Percentiles rank a stretch among this genome's conserved stretches.
These are phyloP conservation scores for Hymenoscyphus albidus DNA, from an alignment of 2,329 filamentous ascomycete species.

Conservation along the genomic window DNA sequence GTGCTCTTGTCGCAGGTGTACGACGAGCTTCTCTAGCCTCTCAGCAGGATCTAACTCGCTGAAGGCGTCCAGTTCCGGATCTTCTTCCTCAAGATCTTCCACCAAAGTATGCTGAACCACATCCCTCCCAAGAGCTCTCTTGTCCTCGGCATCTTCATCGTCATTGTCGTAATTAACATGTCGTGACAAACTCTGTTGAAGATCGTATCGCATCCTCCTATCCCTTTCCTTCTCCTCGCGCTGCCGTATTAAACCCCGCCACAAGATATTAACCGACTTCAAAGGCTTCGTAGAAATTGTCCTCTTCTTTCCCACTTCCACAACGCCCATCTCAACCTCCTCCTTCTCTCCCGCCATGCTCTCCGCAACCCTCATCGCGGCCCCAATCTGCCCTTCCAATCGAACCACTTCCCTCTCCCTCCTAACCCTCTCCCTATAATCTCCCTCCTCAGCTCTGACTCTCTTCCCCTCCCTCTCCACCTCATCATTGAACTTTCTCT, in stretches of 20 bases:
- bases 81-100: conserved; percentile 71
- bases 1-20: conserved; percentile 66
- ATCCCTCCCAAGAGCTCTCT: conserved; percentile 60
- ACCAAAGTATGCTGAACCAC: conserved; percentile 54
- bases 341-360: conserved; percentile 49
- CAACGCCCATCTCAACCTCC: conserved; percentile 18
- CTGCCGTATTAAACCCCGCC: conserved; percentile 68
- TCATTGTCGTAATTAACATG: conserved; percentile 65
- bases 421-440: conserved; percentile 69
- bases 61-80: conserved; percentile 76
- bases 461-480: conserved; percentile 56
- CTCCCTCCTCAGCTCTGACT: conserved; percentile 60
- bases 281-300: conserved; percentile 47
- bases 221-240: conserved; percentile 69
- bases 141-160: conserved; percentile 70
- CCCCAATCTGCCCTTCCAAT: conserved; percentile 65
- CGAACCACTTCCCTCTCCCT: conserved; percentile 66
- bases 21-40: conserved; percentile 61
- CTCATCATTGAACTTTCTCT: conserved; percentile 67
- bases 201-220: conserved; percentile 57
- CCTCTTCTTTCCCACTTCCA: conserved; percentile 26
- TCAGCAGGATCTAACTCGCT: conserved; percentile 64
- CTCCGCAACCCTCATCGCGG: conserved; percentile 80
- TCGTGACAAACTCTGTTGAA: conserved; percentile 60
- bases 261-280: conserved; percentile 71